Conservation (phyloP, 768 basidiomycete genomes). For the Boletus pseudo-olivaceus region DNA sequence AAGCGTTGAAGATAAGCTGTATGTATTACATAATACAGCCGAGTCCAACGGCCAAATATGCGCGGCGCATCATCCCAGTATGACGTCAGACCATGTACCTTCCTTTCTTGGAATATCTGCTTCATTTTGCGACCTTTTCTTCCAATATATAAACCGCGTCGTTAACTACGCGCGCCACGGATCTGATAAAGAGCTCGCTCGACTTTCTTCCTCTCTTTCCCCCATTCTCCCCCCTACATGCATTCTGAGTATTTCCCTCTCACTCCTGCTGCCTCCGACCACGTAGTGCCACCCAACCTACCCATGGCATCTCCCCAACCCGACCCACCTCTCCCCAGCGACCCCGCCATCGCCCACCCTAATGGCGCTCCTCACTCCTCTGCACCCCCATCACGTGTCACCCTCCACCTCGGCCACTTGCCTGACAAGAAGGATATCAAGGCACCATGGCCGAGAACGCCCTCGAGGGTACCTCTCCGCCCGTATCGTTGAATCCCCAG, state of each 20-base stretch:
- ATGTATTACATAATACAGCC: conserved; percentile 2
- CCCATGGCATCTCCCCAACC: conserved; percentile 3
- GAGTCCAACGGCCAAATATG: not conserved
- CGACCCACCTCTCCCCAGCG: not conserved
- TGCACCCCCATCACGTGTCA: conserved; percentile 54
- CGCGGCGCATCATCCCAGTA: not conserved
- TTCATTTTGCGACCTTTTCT: conserved; percentile 9
- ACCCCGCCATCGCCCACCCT: not conserved
- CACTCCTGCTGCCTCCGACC: conserved; percentile 27
- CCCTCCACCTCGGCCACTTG: conserved; percentile 70
- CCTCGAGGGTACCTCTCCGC: conserved; percentile 51
- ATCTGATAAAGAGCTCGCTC: conserved; percentile 8
- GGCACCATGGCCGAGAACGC: conserved; percentile 70
- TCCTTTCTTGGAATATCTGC: conserved; percentile 25
- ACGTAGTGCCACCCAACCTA: not conserved
- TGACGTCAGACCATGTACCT: conserved; percentile 30
- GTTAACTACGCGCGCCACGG: not conserved
- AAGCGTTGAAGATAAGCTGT: conserved; percentile 1
- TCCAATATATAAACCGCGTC: conserved; percentile 23
- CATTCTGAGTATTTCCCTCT: conserved; percentile 25
- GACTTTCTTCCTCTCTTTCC: not conserved
- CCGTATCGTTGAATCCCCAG: not conserved
- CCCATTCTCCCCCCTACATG: not conserved
- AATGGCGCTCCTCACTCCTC: conserved; percentile 17
- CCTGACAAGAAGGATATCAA: conserved; percentile 72